These are phyloP conservation scores for Nannochloropsis salina DNA, from an alignment of 108 stramenopile genomes.

Conservation along the genomic window DNA sequence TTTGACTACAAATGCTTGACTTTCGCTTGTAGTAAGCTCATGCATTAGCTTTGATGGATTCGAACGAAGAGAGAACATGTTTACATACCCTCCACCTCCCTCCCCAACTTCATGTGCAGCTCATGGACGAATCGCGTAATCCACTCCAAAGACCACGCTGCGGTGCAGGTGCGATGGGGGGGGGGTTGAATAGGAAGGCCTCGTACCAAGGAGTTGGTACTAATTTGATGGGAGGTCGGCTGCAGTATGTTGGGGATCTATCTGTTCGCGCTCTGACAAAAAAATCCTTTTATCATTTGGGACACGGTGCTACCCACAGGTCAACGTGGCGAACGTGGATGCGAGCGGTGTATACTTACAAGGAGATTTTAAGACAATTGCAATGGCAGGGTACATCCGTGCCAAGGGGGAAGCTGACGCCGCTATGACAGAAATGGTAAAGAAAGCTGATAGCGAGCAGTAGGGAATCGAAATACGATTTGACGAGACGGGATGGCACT, in stretches of 20 bases:
- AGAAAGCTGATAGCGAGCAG: conserved; percentile 16
- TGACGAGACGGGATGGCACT: too few species aligned
- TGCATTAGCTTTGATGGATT: background rate
- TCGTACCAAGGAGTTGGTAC: background rate
- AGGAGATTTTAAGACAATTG: conserved; percentile 69
- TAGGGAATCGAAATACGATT: background rate
- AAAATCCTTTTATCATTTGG: too few species aligned
- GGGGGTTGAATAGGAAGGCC: background rate
- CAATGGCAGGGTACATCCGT: conserved; percentile 82
- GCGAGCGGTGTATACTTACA: conserved; percentile 81
- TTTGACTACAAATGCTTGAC: too few species aligned
- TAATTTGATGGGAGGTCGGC: too few species aligned
- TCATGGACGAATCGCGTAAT: conserved; percentile 90
- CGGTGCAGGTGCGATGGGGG: conserved; percentile 56
- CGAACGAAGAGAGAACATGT: background rate
- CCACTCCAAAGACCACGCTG: conserved; percentile 84
- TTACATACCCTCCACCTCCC: background rate
- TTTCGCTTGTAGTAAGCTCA: too few species aligned
- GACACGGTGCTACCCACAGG: conserved; percentile 54
- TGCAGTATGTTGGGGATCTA: too few species aligned
- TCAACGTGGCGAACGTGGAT: conserved; percentile 93
- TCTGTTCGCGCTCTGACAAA: too few species aligned
- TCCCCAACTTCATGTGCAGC: conserved; percentile 39
- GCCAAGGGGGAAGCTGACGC: conserved; percentile 57
- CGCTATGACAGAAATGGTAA: background rate